Percentiles rank a stretch among this genome's conserved stretches.
Conservation (phyloP, 306 rosid species). For the Heteromeles arbutifolia region DNA sequence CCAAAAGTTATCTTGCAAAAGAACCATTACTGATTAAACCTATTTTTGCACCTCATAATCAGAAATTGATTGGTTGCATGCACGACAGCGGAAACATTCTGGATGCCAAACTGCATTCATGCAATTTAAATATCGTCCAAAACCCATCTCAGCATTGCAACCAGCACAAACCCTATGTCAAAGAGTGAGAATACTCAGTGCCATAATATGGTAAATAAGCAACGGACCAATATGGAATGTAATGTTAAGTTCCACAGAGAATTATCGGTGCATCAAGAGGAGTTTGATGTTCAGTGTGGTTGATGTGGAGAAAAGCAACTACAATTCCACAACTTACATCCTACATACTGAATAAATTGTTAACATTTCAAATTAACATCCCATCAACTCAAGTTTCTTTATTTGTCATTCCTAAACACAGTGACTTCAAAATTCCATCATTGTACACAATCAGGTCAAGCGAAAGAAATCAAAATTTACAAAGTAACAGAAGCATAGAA, state of each 20-base stretch:
- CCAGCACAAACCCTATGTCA: conserved; percentile 68
- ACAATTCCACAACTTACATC: background rate
- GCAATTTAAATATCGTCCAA: conserved; percentile 84
- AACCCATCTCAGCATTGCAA: conserved; percentile 74
- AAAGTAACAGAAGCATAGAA: background rate
- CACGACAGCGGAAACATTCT: conserved; percentile 90
- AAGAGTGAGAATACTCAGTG: background rate
- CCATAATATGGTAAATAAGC: background rate
- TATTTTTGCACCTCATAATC: conserved; percentile 65
- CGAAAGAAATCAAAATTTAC: background rate
- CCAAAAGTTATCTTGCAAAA: conserved; percentile 2
- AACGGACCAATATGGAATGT: background rate
- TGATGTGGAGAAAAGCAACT: background rate
- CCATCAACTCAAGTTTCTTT: background rate
- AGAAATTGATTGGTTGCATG: conserved; percentile 84
- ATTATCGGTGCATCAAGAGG: background rate
- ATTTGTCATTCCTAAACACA: background rate
- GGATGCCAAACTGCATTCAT: conserved; percentile 95
- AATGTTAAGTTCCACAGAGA: background rate
- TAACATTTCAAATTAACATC: background rate
- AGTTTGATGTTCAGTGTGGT: conserved; percentile 2
- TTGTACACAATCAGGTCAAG: background rate
- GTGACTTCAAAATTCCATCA: background rate
- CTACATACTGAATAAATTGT: background rate
- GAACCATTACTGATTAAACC: background rate